phyloP scores from a whole-genome alignment of 2,329 filamentous ascomycete species.

The Beauveria rudraprayagi region DNA sequence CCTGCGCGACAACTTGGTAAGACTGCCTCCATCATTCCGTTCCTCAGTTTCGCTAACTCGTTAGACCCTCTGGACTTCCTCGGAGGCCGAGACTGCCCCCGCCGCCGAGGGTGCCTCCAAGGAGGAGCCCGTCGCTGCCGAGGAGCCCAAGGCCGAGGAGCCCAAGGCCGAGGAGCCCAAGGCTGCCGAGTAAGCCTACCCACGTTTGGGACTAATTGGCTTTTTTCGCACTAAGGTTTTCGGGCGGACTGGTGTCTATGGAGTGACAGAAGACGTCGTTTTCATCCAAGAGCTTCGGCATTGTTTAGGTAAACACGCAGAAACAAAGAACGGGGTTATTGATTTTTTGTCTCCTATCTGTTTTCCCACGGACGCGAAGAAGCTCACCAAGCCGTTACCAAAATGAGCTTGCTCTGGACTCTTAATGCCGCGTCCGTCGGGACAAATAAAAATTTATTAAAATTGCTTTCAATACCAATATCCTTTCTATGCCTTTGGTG shows the following conservation, averaged over 20 bases:
- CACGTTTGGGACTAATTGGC: constrained; percentile 20
- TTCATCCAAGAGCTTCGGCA: constrained; percentile 42
- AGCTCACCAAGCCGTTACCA: constrained; percentile 39
- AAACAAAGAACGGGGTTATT: constrained; percentile 26
- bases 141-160: constrained; percentile 51
- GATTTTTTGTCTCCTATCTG: constrained; percentile 18
- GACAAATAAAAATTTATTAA: constrained; percentile 47
- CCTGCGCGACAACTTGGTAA: constrained; percentile 88
- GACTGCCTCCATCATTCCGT: constrained; percentile 16
- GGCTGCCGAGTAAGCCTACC: constrained; percentile 49
- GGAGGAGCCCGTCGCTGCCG: constrained; percentile 38
- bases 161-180: constrained; percentile 68
- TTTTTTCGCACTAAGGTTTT: constrained; percentile 25
- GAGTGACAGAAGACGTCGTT: constrained; percentile 54
- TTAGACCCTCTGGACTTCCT: constrained; percentile 98
- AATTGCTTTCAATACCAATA: constrained; percentile 25
- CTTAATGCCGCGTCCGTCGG: constrained; percentile 44
- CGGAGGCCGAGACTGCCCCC: constrained; percentile 77
- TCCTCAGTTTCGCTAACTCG: neutral
- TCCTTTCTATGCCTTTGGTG: neutral
- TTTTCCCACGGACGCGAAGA: constrained; percentile 29
- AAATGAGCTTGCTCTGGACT: constrained; percentile 48
- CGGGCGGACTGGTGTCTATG: constrained; percentile 54
- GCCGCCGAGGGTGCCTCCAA: constrained; percentile 39
- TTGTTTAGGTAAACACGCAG: constrained; percentile 39